Conservation (phyloP, 805 yeast genomes). For the Sungouiella blattae region DNA sequence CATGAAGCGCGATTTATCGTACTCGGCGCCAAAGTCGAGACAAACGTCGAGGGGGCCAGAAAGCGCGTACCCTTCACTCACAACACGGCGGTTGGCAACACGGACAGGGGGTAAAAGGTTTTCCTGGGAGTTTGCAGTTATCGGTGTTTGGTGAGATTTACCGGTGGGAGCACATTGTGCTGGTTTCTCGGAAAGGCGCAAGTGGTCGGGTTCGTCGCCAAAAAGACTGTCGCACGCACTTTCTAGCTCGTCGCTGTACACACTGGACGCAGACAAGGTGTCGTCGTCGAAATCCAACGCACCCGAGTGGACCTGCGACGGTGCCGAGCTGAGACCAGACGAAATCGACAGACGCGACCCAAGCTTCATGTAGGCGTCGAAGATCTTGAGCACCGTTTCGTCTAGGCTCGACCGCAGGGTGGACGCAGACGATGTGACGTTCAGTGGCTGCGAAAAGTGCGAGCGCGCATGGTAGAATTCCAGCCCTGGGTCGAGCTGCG, state of each 20-base stretch:
- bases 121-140: no score
- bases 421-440: no score
- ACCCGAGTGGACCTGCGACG: not conserved
- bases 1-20: conserved; percentile 17
- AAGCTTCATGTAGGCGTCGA: not conserved
- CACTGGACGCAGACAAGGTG: not conserved
- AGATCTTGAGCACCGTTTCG: no score
- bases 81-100: not conserved
- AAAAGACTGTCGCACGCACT: not conserved
- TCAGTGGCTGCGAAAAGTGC: no score
- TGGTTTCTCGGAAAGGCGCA: no score
- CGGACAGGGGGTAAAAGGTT: no score
- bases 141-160: no score
- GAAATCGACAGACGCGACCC: not conserved
- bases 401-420: no score
- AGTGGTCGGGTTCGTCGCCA: no score
- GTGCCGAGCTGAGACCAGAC: not conserved
- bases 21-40: conserved; percentile 17
- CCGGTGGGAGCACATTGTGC: no score
- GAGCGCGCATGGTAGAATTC: no score
- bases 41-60: conserved; percentile 5
- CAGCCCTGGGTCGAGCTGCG: no score
- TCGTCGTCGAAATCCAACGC: not conserved
- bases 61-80: not conserved
- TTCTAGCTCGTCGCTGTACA: not conserved